These are phyloP conservation scores for Podila epigama DNA, from an alignment of 192 early-diverging fungal species.

Conservation along the genomic window DNA sequence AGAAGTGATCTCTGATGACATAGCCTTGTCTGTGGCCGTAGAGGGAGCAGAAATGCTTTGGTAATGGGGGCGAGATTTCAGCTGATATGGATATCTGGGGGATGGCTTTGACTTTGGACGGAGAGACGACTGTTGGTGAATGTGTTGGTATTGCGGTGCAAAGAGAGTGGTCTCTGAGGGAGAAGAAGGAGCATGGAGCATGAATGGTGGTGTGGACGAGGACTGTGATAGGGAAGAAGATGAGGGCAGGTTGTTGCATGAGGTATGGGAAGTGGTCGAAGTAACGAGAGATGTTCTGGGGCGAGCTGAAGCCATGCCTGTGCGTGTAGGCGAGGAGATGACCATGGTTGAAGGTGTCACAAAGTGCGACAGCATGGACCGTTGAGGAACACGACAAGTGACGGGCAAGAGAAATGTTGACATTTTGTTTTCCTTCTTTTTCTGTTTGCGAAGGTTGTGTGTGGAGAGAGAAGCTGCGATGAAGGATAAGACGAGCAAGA, in stretches of 20 bases:
- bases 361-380: conserved; percentile 44
- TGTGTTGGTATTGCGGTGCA: conserved; percentile 30
- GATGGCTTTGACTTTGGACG: conserved; percentile 12
- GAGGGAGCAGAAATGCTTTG: conserved; percentile 5
- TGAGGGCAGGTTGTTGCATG: not conserved
- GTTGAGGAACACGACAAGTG: conserved; percentile 29
- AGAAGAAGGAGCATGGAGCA: not conserved
- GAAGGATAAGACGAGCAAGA: not conserved
- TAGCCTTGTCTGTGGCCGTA: not conserved
- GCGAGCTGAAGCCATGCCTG: not conserved
- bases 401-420: conserved; percentile 21
- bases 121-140: conserved; percentile 7
- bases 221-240: not conserved
- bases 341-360: conserved; percentile 11
- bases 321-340: not conserved
- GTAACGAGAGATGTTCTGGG: conserved; percentile 12
- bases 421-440: conserved; percentile 10
- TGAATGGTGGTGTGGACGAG: conserved; percentile 7
- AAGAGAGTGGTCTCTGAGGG: conserved; percentile 25
- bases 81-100: no score
- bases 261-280: conserved; percentile 5
- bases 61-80: not conserved
- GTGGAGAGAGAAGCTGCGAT: not conserved
- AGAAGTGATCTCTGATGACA: not conserved
- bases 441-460: not conserved